These are phyloP conservation scores for Cladosporium sp. DNA, from an alignment of 2,329 filamentous ascomycete genomes.

Conservation along the genomic window DNA sequence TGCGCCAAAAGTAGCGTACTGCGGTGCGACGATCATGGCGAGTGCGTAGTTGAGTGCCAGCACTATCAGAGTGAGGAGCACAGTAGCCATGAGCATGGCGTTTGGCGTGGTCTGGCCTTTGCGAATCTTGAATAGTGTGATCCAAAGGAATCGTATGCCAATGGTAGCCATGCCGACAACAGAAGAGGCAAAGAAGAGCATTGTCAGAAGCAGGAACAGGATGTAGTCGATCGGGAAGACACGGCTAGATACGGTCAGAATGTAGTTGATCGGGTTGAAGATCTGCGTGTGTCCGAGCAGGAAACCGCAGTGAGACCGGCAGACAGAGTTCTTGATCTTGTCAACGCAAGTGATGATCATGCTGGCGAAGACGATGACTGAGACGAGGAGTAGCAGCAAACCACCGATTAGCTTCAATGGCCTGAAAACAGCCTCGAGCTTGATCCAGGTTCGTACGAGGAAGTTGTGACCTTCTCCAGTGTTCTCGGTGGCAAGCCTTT, in stretches of 20 bases:
- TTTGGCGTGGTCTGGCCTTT: constrained; percentile 87
- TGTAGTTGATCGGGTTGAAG: constrained; percentile 91
- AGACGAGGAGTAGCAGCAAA: constrained; percentile 67
- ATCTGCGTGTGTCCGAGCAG: constrained; percentile 83
- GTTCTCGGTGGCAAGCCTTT: constrained; percentile 79
- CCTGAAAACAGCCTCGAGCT: constrained; percentile 73
- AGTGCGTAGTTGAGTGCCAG: constrained; percentile 90
- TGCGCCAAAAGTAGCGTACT: constrained; percentile 89
- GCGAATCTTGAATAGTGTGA: constrained; percentile 85
- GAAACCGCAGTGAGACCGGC: constrained; percentile 86
- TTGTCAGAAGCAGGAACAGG: constrained; percentile 75
- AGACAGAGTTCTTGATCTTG: constrained; percentile 92
- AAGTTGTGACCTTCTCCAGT: constrained; percentile 70
- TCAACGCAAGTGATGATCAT: constrained; percentile 96
- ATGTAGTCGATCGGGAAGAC: constrained; percentile 91
- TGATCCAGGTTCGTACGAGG: constrained; percentile 72
- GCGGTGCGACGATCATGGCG: constrained; percentile 89
- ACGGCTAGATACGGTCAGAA: constrained; percentile 73
- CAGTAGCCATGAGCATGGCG: constrained; percentile 83
- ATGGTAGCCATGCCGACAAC: constrained; percentile 80
- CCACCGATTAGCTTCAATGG: constrained; percentile 86
- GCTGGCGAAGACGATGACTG: constrained; percentile 74
- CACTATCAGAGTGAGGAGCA: constrained; percentile 83
- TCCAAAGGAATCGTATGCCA: constrained; percentile 94
- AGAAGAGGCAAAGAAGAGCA: constrained; percentile 84